A percentile compares a stretch with the other conserved stretches of the same genome.
These are phyloP conservation scores for Petunia hybrid DNA, from an alignment of 305 asterid genomes.

Conservation along the genomic window DNA sequence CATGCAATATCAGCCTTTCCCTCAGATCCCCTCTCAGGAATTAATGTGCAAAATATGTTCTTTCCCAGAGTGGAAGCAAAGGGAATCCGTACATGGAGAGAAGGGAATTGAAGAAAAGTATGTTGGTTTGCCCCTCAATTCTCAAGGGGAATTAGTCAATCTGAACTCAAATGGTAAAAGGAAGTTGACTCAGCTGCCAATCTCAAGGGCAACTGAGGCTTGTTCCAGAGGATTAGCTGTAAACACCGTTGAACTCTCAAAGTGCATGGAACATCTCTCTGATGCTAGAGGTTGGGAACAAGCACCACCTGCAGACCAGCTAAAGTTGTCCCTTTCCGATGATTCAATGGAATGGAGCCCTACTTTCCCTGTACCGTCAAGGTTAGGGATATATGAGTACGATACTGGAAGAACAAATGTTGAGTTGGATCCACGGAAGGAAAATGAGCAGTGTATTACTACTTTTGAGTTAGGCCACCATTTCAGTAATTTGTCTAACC, in stretches of 20 bases:
- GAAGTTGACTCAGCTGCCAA: slow-evolving; percentile 47
- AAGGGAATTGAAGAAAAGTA: slow-evolving; percentile 43
- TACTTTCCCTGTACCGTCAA: slow-evolving; percentile 45
- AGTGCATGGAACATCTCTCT: slow-evolving; percentile 38
- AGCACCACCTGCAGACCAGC: slow-evolving; percentile 43
- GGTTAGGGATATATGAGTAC: slow-evolving; percentile 46
- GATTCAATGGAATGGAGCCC: slow-evolving; percentile 45
- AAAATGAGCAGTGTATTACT: slow-evolving; percentile 37
- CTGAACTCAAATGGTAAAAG: slow-evolving; percentile 47
- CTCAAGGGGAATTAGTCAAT: slow-evolving; percentile 66
- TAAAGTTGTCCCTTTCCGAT: slow-evolving; percentile 45
- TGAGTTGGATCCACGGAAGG: slow-evolving; percentile 37
- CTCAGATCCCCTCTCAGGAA: slow-evolving; percentile 51
- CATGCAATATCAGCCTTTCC: slow-evolving; percentile 46
- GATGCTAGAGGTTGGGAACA: slow-evolving; percentile 42
- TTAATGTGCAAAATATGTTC: slow-evolving; percentile 46
- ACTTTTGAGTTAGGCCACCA: slow-evolving; percentile 40
- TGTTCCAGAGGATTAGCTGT: slow-evolving; percentile 44
- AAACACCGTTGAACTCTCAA: slow-evolving; percentile 33
- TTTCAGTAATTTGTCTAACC: slow-evolving; percentile 33
- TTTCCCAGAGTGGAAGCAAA: slow-evolving; percentile 44
- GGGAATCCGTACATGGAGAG: slow-evolving; percentile 39
- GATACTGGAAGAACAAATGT: slow-evolving; percentile 37
- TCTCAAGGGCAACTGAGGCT: slow-evolving; percentile 38
- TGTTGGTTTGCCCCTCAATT: slow-evolving; percentile 76